A percentile compares a stretch with the other conserved stretches of the same genome.
These are phyloP conservation scores for Geotrichum citri-aurantii DNA, from an alignment of 1,139 yeast genomes.

Conservation along the genomic window DNA sequence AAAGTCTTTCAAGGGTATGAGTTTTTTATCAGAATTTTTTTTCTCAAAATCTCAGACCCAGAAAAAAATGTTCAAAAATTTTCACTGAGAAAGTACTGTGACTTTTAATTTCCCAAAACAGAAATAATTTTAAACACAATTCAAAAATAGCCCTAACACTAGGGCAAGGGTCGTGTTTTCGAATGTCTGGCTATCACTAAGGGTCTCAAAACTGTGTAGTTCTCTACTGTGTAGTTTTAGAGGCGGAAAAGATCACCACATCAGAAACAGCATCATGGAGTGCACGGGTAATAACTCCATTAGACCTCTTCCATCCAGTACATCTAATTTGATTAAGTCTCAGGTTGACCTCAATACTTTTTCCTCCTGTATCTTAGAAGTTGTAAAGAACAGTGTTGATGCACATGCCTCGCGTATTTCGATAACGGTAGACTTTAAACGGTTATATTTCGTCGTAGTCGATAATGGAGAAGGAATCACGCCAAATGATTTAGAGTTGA, in stretches of 20 bases:
- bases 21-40: slow-evolving; percentile 11
- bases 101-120: slow-evolving; percentile 3
- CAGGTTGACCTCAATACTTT: slow-evolving; percentile 16
- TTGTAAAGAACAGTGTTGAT: slow-evolving; percentile 40
- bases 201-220: neutral
- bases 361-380: slow-evolving; percentile 26
- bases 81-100: slow-evolving; percentile 5
- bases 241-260: neutral
- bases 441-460: slow-evolving; percentile 41
- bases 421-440: slow-evolving; percentile 39
- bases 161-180: neutral
- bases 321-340: slow-evolving; percentile 6
- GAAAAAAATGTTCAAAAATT: neutral
- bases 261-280: neutral
- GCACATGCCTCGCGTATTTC: slow-evolving; percentile 44
- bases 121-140: neutral
- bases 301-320: slow-evolving; percentile 2
- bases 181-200: neutral
- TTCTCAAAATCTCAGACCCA: slow-evolving; percentile 3
- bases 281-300: neutral
- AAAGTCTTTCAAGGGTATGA: slow-evolving; percentile 16
- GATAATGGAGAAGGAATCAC: slow-evolving; percentile 54
- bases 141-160: slow-evolving; percentile 4
- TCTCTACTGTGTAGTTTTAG: neutral
- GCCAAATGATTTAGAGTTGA: slow-evolving; percentile 46